Conservation (phyloP, 1,284 basidiomycete species). For the Microbotryum silenes-acaulis region DNA sequence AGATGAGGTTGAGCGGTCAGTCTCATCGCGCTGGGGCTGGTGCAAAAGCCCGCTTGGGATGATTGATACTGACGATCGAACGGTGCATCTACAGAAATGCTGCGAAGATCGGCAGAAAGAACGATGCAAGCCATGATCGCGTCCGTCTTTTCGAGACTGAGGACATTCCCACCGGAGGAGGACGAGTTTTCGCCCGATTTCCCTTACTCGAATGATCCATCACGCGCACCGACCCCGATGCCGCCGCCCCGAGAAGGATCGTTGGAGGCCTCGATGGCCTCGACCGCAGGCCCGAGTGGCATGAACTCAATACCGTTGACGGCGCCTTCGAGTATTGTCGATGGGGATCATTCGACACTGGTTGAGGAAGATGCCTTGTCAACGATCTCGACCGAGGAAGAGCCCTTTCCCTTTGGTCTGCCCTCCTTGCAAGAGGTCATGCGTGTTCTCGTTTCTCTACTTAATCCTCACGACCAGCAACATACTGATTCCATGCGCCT, state of each 20-base stretch:
- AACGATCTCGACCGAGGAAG: too few relatives aligned
- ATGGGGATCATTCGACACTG: too few relatives aligned
- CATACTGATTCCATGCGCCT: constrained; percentile 95
- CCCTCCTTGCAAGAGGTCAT: constrained; percentile 89
- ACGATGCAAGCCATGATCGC: constrained; percentile 83
- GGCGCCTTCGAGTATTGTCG: background rate
- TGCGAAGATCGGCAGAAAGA: constrained; percentile 87
- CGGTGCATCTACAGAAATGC: constrained; percentile 54
- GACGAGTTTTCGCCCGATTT: background rate
- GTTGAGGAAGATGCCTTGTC: too few relatives aligned
- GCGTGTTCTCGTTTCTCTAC: constrained; percentile 85
- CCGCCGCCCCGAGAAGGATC: too few relatives aligned
- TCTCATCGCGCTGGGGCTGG: constrained; percentile 23
- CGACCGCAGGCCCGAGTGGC: background rate
- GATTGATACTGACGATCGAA: background rate
- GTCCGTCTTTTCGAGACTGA: constrained; percentile 68
- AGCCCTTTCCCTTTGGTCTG: constrained; percentile 58
- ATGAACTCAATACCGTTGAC: background rate
- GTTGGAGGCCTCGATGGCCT: background rate
- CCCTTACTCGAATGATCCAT: too few relatives aligned
- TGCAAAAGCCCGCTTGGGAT: constrained; percentile 8
- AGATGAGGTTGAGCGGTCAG: constrained; percentile 86
- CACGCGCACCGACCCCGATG: too few relatives aligned
- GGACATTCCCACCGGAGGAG: constrained; percentile 38
- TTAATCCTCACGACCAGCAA: constrained; percentile 87